These are phyloP conservation scores for Croton laevigatus DNA, from an alignment of 441 rosid genomes.

Conservation along the genomic window DNA sequence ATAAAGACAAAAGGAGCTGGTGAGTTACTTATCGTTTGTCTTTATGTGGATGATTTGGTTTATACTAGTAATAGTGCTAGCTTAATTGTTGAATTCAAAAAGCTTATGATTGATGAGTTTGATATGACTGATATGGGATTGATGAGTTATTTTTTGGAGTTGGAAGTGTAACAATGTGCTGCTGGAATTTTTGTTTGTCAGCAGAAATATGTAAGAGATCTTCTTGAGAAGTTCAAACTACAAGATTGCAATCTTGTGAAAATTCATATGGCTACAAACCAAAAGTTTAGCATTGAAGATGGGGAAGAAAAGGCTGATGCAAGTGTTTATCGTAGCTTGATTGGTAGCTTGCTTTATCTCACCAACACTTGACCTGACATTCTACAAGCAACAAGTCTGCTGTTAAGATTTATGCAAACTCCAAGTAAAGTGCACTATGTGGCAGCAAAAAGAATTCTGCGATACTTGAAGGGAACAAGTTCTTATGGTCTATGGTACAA, in stretches of 20 bases:
- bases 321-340: not conserved
- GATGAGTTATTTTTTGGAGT: not conserved
- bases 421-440: not conserved
- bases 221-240: not conserved
- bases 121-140: not conserved
- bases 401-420: not conserved
- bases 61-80: no score
- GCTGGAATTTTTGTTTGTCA: not conserved
- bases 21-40: not conserved
- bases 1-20: not conserved
- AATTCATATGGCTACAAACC: not conserved
- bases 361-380: not conserved
- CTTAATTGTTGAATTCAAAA: not conserved
- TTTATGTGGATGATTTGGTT: not conserved
- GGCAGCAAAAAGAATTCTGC: not conserved
- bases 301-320: not conserved
- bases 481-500: not conserved
- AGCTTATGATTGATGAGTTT: not conserved
- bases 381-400: not conserved
- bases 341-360: not conserved
- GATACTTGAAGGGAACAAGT: not conserved
- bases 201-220: not conserved
- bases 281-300: not conserved
- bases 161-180: not conserved
- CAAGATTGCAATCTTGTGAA: not conserved